A percentile compares a stretch with the other conserved stretches of the same genome.
Conservation (phyloP, 768 basidiomycete species). For the Mycena crocata region DNA sequence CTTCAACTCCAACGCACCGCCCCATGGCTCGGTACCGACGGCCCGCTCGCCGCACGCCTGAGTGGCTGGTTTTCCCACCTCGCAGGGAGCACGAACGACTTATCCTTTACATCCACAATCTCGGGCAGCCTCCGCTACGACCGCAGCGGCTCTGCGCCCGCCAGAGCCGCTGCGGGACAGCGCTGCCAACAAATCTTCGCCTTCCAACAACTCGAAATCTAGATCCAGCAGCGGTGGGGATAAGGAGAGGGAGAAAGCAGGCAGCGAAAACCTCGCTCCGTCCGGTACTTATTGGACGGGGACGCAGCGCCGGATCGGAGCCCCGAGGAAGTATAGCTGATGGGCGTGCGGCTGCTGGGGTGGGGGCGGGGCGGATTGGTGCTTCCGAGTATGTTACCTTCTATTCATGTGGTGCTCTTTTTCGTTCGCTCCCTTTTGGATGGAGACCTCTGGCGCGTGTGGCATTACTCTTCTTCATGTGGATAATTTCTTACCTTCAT, state of each 20-base stretch:
- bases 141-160: neutral
- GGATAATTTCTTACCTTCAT: too few relatives aligned
- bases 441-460: too few relatives aligned
- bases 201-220: too few relatives aligned
- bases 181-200: too few relatives aligned
- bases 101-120: neutral
- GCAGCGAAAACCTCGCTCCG: slow-evolving; percentile 37
- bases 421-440: too few relatives aligned
- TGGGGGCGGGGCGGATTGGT: slow-evolving; percentile 51
- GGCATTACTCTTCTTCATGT: neutral
- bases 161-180: too few relatives aligned
- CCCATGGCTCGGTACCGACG: neutral
- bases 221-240: too few relatives aligned
- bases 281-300: slow-evolving; percentile 76
- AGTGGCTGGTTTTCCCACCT: slow-evolving; percentile 17
- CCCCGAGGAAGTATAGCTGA: slow-evolving; percentile 74
- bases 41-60: slow-evolving; percentile 2
- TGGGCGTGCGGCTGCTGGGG: slow-evolving; percentile 72
- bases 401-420: too few relatives aligned
- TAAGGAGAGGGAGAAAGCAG: neutral
- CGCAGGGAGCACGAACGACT: slow-evolving; percentile 7
- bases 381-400: neutral
- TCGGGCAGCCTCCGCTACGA: neutral
- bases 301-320: slow-evolving; percentile 77
- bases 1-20: slow-evolving; percentile 2